A percentile compares a stretch with the other conserved stretches of the same genome.
Conservation (phyloP, 192 early-diverging fungal genomes). For the Coemansia sp. region DNA sequence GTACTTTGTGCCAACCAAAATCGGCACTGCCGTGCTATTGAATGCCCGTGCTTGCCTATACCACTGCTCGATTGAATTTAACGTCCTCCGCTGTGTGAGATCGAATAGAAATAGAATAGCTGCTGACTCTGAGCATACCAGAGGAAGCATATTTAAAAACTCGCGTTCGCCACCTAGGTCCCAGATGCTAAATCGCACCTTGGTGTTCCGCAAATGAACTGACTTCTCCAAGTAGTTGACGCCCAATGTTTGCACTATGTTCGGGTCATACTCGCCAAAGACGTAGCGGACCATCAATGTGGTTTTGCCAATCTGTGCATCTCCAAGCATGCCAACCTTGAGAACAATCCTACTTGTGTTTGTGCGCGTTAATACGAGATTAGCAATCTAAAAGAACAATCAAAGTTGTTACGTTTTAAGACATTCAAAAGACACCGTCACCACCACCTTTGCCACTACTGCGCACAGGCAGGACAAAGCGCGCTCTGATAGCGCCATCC, state of each 20-base stretch:
- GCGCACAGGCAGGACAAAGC: too few relatives aligned
- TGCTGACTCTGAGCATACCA: conserved; percentile 95
- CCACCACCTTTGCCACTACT: too few relatives aligned
- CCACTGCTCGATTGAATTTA: conserved; percentile 96
- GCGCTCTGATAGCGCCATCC: too few relatives aligned
- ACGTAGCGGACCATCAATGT: conserved; percentile 97
- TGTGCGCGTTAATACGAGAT: too few relatives aligned
- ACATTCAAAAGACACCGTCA: too few relatives aligned
- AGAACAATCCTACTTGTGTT: conserved; percentile 62
- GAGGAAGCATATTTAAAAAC: conserved; percentile 95
- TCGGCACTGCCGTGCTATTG: conserved; percentile 94
- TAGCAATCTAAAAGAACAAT: too few relatives aligned
- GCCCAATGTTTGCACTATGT: conserved; percentile 94
- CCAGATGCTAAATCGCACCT: conserved; percentile 97
- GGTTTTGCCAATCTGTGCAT: conserved; percentile 95
- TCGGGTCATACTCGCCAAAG: conserved; percentile 90
- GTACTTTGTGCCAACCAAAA: conserved; percentile 95
- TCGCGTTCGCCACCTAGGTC: conserved; percentile 95
- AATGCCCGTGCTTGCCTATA: conserved; percentile 93
- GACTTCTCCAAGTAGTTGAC: conserved; percentile 99
- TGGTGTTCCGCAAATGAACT: conserved; percentile 81
- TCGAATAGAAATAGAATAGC: conserved; percentile 98
- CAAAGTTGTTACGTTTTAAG: too few relatives aligned
- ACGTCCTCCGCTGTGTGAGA: conserved; percentile 81
- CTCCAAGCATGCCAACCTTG: conserved; percentile 96